Base-by-base conservation (phyloP, 345 rosid species). In the Tarenaya hassleriana region DNA sequence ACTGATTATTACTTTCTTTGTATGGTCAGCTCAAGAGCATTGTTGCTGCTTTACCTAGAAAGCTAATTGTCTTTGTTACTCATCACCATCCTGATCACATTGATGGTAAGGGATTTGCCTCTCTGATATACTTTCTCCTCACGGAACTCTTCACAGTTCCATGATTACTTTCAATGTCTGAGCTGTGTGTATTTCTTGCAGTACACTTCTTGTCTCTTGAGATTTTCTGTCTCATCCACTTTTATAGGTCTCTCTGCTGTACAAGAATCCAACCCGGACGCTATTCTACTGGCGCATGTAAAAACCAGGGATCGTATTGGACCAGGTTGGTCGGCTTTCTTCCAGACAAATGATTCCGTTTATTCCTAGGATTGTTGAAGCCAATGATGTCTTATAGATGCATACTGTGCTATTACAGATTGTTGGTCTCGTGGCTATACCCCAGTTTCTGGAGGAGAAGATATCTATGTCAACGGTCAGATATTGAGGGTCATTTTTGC, bases 1-100 rank as follows among this genome's bases (percentile, higher is more conserved):
- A 31, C 34, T 7, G 29, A 12, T 45, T 33, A 58, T 12, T 19
- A 50, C 24, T 31, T 37, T 45, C 17, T 69, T 67, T 71, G 21
- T 34, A 61, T 77, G 54, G 54, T 18, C 77, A 90, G 94, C 88
- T 90, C 47, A 58, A 61, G 71, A 62, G 78, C 67, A 77, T 90
- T 41, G 73, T 86, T 55, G 55, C 75, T 73, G 77, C 83, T 24
- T 70, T 86, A 69, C 82, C 95, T 47, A 72, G 73, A 72, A 86
- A 78, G 69, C 69, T 90, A 61, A 55, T 90, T 20, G 89, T 90
- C 58, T 80, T 84, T 64, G 62, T 84, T 48, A 90, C 98, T 17
- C 98, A 90, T 69, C 95, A 84, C 63, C 98, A 90, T 45, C 75
- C 4, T 40, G 96, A 90, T 71, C 94, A 86, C 71, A 73, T 84